These are phyloP conservation scores for Chlamydomonas eustigma DNA, from an alignment of 139 green algal genomes.

Conservation along the genomic window DNA sequence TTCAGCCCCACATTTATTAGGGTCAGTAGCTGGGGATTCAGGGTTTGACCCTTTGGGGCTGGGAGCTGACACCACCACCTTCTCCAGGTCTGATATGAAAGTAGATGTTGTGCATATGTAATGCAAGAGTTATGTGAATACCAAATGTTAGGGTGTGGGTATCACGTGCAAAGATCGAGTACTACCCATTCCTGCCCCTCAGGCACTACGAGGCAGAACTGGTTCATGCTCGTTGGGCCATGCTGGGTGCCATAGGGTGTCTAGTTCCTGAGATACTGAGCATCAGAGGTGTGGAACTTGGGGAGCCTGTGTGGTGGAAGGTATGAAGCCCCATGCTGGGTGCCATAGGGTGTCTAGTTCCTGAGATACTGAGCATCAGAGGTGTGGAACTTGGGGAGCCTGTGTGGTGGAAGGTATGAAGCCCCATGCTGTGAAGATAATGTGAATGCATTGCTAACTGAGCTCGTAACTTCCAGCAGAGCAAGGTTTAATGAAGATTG, in stretches of 20 bases:
- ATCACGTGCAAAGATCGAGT: no score
- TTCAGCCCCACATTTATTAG: slow-evolving; percentile 33
- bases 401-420: slow-evolving; percentile 52
- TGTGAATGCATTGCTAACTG: no score
- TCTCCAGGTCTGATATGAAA: slow-evolving; percentile 27
- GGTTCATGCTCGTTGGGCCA: slow-evolving; percentile 61
- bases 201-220: slow-evolving; percentile 50
- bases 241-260: slow-evolving; percentile 56
- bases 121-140: no score
- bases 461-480: no score
- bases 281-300: slow-evolving; percentile 28
- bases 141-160: no score
- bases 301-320: slow-evolving; percentile 50
- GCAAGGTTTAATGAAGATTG: no score
- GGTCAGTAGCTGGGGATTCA: slow-evolving; percentile 47
- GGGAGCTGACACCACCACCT: slow-evolving; percentile 14
- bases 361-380: slow-evolving; percentile 28
- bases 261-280: slow-evolving; percentile 45
- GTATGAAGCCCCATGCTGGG: slow-evolving; percentile 60
- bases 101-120: no score
- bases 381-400: slow-evolving; percentile 43
- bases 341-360: slow-evolving; percentile 50
- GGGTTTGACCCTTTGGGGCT: slow-evolving; percentile 64
- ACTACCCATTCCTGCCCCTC: background rate
- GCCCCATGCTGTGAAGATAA: no score